Evolutionary conservation across 495 filamentous ascomycete genomes (phyloP), one percentile per base, ranked within the genome.

Genomic region (Talaromyces ruber): DNA sequence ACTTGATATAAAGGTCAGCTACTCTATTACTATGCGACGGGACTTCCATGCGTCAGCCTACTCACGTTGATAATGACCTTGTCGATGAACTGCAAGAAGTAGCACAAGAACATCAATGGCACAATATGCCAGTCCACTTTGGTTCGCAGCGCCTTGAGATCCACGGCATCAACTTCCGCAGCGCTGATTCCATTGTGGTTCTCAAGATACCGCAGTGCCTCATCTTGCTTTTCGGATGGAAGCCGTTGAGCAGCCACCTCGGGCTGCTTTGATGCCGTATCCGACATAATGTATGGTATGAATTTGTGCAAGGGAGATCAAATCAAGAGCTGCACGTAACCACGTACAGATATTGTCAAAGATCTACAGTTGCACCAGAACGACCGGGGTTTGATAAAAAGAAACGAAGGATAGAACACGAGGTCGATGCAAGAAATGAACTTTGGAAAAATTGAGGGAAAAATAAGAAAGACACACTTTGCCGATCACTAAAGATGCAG

Each of bases 41-140:
- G n/a, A n/a, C 26, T 37, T 12, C 21, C 29, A 8, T 26, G 50
- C 54, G 11, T 51, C 30, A 26, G 21, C 11, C 8, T 11, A 72
- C 79, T 64, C 50, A 84, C 81, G 62, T 87, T 87, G 62, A 86
- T 72, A 9, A 82, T 76, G 45, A 87, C 81, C 70, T 89, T 89
- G 70, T 89, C 86, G 43, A 88, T 70, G 65, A 86, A 87, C 68
- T 88, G 86, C 70, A 88, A 75, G 32, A 80, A 83, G 68, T 88
- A 88, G 62, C 77, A 80, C 30, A 74, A 64, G 62, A 86, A 88
- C 82, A 85, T 84, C 21, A 87, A 68, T 9, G 82, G 82, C 32
- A 84, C 63, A 63, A 84, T 80, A n/a, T 73, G 69, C 73, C 74
- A 80, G 65, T 84, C 82, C 32, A 84, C 71, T 65, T 81, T 81